Percentiles rank a stretch among this genome's conserved stretches.
phyloP scores from a whole-genome alignment of 1,284 basidiomycete species.

The Sanghuangporus baumii region DNA sequence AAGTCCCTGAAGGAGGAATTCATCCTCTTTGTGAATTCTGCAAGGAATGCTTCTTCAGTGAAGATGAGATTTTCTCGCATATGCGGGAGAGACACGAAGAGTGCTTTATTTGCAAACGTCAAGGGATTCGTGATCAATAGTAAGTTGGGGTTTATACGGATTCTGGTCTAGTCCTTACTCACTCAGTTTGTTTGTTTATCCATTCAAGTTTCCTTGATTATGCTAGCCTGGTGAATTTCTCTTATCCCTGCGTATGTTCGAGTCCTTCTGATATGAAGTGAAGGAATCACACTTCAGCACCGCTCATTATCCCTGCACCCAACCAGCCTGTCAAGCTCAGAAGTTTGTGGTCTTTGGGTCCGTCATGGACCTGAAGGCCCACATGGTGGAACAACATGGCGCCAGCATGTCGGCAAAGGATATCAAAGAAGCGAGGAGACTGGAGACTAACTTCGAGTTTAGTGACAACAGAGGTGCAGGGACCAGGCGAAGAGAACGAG shows the following conservation, averaged over 20 bases:
- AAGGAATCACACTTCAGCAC: slow-evolving; percentile 68
- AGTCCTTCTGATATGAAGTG: background rate
- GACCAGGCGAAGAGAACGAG: slow-evolving; percentile 35
- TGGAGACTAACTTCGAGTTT: slow-evolving; percentile 80
- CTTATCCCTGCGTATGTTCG: background rate
- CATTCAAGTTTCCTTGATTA: slow-evolving; percentile 72
- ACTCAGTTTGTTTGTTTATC: slow-evolving; percentile 9
- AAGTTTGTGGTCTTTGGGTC: slow-evolving; percentile 96
- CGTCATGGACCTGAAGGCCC: slow-evolving; percentile 85
- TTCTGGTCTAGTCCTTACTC: background rate
- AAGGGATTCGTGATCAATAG: slow-evolving; percentile 81
- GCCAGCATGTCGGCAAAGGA: slow-evolving; percentile 76
- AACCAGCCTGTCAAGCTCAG: slow-evolving; percentile 70
- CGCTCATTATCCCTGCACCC: slow-evolving; percentile 75
- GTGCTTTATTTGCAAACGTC: slow-evolving; percentile 89
- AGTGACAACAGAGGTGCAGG: slow-evolving; percentile 46
- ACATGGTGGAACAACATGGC: slow-evolving; percentile 85
- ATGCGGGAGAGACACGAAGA: slow-evolving; percentile 95
- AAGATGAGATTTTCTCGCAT: slow-evolving; percentile 91
- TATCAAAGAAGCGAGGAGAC: slow-evolving; percentile 69
- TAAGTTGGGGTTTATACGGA: slow-evolving; percentile 39
- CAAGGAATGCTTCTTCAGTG: slow-evolving; percentile 82
- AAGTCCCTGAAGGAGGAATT: slow-evolving; percentile 59
- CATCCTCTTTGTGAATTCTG: slow-evolving; percentile 93
- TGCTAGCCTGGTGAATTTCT: slow-evolving; percentile 52